Conservation (phyloP, 768 basidiomycete species). For the Galerina marginata region DNA sequence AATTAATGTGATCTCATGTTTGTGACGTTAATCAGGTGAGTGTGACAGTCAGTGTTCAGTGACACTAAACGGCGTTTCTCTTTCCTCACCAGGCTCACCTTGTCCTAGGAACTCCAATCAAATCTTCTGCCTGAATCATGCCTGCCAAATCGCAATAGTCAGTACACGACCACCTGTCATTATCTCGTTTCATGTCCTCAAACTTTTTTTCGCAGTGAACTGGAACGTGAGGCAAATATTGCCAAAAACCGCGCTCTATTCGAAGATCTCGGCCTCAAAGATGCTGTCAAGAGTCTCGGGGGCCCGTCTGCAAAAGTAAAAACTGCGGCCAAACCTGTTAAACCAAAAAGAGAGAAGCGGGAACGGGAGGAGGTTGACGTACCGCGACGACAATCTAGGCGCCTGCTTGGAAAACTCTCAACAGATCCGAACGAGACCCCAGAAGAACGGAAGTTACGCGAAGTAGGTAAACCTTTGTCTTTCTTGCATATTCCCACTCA, state of each 20-base stretch:
- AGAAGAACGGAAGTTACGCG: conserved; percentile 65
- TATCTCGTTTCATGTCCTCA: not conserved
- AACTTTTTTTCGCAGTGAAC: conserved; percentile 47
- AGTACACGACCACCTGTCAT: conserved; percentile 20
- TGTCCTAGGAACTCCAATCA: not conserved
- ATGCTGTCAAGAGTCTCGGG: conserved; percentile 54
- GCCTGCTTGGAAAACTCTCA: conserved; percentile 52
- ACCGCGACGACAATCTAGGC: conserved; percentile 71
- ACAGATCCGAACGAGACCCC: conserved; percentile 70
- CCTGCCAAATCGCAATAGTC: conserved; percentile 57
- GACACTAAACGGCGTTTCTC: not conserved
- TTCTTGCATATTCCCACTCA: not conserved
- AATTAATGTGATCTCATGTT: too few species aligned
- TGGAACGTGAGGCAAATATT: conserved; percentile 81
- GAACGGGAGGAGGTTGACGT: conserved; percentile 47
- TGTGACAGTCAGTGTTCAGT: conserved; percentile 5
- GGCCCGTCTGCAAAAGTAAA: conserved; percentile 46
- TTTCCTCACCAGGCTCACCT: too few species aligned
- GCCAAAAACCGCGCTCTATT: conserved; percentile 79
- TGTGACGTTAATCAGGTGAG: conserved; percentile 5
- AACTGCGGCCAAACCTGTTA: conserved; percentile 64
- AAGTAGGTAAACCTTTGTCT: conserved; percentile 45
- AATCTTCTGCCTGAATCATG: conserved; percentile 26
- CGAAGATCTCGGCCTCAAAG: conserved; percentile 70
- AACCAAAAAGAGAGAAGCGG: conserved; percentile 62